phyloP scores from a whole-genome alignment of 2,329 filamentous ascomycete species.

The Cladosporium sp. region DNA sequence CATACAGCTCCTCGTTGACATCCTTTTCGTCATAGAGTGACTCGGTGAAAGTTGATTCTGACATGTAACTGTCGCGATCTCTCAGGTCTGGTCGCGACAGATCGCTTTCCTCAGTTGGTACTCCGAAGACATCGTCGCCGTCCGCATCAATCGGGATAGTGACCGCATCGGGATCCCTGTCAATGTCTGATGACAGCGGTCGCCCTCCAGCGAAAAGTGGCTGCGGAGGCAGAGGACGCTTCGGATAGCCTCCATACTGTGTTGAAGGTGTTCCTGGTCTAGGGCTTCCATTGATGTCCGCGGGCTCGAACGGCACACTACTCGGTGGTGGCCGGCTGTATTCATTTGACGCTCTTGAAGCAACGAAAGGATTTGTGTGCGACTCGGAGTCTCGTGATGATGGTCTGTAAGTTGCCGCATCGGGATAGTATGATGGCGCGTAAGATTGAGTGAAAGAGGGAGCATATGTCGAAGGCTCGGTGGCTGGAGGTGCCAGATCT shows the following conservation, averaged over 20 bases:
- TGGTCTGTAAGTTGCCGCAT: constrained; percentile 52
- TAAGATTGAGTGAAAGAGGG: constrained; percentile 12
- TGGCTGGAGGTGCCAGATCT: constrained; percentile 56
- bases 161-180: constrained; percentile 58
- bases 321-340: constrained; percentile 71
- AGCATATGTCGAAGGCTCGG: constrained; percentile 63
- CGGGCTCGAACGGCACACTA: constrained; percentile 75
- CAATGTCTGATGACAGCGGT: constrained; percentile 44
- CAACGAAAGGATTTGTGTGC: constrained; percentile 54
- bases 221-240: constrained; percentile 82
- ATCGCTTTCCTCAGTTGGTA: constrained; percentile 56
- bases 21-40: constrained; percentile 61
- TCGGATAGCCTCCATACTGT: constrained; percentile 81
- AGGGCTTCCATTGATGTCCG: constrained; percentile 85
- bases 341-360: constrained; percentile 57
- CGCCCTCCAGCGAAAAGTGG: constrained; percentile 71
- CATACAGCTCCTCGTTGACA: constrained; percentile 63
- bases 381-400: constrained; percentile 57
- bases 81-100: constrained; percentile 55
- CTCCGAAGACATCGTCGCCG: constrained; percentile 64
- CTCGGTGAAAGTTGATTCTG: constrained; percentile 61
- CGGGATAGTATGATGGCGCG: constrained; percentile 17
- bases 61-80: constrained; percentile 64
- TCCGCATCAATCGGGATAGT: constrained; percentile 66
- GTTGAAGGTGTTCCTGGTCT: constrained; percentile 88